Conservation (phyloP, 768 basidiomycete genomes). For the Austroboletus festivus region DNA sequence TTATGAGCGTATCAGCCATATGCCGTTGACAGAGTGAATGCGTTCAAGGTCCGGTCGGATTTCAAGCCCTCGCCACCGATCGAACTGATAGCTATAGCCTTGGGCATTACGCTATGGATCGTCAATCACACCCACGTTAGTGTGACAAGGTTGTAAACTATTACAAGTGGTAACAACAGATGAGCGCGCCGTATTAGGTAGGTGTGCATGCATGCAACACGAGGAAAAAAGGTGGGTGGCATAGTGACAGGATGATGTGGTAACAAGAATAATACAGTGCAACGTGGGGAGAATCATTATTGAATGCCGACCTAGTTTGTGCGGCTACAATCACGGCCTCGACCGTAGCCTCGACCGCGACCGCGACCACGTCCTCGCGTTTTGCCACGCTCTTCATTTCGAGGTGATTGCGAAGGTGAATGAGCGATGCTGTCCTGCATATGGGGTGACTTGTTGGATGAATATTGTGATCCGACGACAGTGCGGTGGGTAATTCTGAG, state of each 20-base stretch:
- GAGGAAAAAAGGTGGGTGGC: conserved; percentile 10
- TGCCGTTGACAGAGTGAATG: too few species aligned
- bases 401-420: conserved; percentile 7
- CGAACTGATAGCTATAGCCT: too few species aligned
- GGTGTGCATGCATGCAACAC: conserved; percentile 21
- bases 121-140: conserved; percentile 8
- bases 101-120: conserved; percentile 16
- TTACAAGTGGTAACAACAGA: conserved; percentile 5
- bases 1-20: neutral
- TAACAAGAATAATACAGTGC: conserved; percentile 13
- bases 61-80: too few species aligned
- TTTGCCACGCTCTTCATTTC: conserved; percentile 35
- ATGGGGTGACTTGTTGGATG: conserved; percentile 3
- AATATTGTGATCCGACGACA: conserved; percentile 1
- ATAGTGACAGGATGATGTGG: conserved; percentile 14
- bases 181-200: conserved; percentile 13
- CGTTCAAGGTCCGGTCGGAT: too few species aligned
- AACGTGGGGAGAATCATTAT: conserved; percentile 16
- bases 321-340: conserved; percentile 37
- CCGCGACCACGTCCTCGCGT: conserved; percentile 40
- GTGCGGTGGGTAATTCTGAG: neutral
- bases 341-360: conserved; percentile 37
- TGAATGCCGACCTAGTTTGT: conserved; percentile 22
- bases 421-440: conserved; percentile 10
- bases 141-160: conserved; percentile 14